Conservation (phyloP, 768 basidiomycete species). For the Pisolithus marmoratus region DNA sequence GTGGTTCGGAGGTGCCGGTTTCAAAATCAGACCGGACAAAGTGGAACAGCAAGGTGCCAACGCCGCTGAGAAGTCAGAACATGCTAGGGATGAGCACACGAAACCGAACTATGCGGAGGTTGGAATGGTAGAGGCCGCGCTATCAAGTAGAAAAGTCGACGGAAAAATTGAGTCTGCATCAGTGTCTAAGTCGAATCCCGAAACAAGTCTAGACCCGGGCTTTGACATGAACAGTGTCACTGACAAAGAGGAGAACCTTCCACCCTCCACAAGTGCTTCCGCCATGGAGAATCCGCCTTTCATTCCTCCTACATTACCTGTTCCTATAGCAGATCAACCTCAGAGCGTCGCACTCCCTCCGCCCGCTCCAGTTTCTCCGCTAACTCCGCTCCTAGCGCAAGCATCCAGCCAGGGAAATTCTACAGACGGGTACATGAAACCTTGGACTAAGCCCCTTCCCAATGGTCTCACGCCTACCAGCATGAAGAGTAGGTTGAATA, state of each 20-base stretch:
- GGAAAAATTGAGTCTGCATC: background rate
- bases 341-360: conserved; percentile 6
- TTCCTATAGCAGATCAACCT: background rate
- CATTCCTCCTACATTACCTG: too few species aligned
- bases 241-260: too few species aligned
- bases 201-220: too few species aligned
- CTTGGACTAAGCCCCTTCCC: conserved; percentile 40
- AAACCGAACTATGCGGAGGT: background rate
- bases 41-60: background rate
- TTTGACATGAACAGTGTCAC: too few species aligned
- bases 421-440: conserved; percentile 8
- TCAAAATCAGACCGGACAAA: conserved; percentile 13
- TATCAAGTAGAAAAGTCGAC: too few species aligned
- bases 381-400: conserved; percentile 40
- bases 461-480: conserved; percentile 50
- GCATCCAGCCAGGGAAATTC: conserved; percentile 37
- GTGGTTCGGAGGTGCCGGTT: conserved; percentile 41
- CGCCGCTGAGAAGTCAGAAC: background rate
- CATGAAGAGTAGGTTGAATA: conserved; percentile 55
- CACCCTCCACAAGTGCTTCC: too few species aligned
- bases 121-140: background rate
- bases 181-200: too few species aligned
- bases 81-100: too few species aligned
- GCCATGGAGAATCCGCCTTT: too few species aligned
- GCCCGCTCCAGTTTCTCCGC: background rate